A percentile compares a stretch with the other conserved stretches of the same genome.
Conservation (phyloP, 148 eudicot genomes). For the Camellia lanceoleosa region DNA sequence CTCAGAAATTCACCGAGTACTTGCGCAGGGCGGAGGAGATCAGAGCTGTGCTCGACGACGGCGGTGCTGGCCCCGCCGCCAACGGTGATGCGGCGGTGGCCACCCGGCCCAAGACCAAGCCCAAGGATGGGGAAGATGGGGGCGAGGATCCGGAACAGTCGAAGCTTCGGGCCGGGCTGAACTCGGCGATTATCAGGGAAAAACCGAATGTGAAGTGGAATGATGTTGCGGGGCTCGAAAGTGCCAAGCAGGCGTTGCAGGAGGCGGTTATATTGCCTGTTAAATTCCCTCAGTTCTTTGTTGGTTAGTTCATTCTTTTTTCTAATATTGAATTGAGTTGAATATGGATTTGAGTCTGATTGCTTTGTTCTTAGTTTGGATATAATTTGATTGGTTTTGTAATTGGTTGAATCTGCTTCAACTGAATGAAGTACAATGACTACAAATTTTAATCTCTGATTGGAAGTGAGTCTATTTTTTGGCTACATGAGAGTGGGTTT, state of each 20-base stretch:
- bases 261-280: slow-evolving; percentile 98
- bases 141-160: slow-evolving; percentile 88
- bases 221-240: slow-evolving; percentile 94
- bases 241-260: slow-evolving; percentile 96
- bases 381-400: neutral
- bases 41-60: slow-evolving; percentile 83
- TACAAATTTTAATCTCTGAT: neutral
- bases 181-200: slow-evolving; percentile 89
- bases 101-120: slow-evolving; percentile 68
- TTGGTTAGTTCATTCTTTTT: slow-evolving; percentile 49
- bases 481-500: too few relatives aligned
- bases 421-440: neutral
- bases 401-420: neutral
- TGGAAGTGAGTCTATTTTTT: neutral
- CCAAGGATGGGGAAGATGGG: slow-evolving; percentile 66
- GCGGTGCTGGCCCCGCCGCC: slow-evolving; percentile 63
- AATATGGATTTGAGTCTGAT: neutral
- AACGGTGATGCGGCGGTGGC: slow-evolving; percentile 85
- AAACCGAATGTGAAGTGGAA: slow-evolving; percentile 97
- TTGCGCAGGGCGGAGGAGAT: slow-evolving; percentile 96
- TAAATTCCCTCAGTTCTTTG: slow-evolving; percentile 93
- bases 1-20: slow-evolving; percentile 88
- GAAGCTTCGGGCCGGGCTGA: slow-evolving; percentile 76
- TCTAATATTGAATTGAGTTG: neutral
- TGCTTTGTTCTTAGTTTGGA: slow-evolving; percentile 6